These are phyloP conservation scores for Fusarium euwallaceae DNA, from an alignment of 2,329 filamentous ascomycete species.

Conservation along the genomic window DNA sequence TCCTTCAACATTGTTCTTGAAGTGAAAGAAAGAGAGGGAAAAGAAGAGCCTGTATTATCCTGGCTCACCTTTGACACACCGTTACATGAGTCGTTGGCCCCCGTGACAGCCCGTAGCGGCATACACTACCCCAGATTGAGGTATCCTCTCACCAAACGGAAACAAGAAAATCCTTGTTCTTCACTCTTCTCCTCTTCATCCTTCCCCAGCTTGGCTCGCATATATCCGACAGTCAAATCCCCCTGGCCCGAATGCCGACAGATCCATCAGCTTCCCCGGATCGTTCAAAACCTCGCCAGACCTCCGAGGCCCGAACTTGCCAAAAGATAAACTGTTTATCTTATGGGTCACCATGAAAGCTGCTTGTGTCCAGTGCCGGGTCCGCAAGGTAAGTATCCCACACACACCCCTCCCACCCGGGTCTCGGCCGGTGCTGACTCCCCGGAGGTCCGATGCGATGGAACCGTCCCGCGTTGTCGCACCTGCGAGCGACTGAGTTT, in stretches of 20 bases:
- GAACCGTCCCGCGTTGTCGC: conserved; percentile 42
- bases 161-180: not conserved
- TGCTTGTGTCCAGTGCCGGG: conserved; percentile 47
- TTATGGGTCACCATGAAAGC: conserved; percentile 41
- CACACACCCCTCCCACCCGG: conserved; percentile 15
- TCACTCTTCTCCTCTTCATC: not conserved
- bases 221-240: not conserved
- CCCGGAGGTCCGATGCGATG: conserved; percentile 48
- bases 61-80: not conserved
- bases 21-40: not conserved
- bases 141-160: not conserved
- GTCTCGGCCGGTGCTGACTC: conserved; percentile 44
- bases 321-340: not conserved
- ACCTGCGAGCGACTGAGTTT: conserved; percentile 46
- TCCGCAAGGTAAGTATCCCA: conserved; percentile 42
- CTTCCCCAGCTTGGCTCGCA: not conserved
- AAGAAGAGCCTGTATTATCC: not conserved
- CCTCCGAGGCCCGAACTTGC: conserved; percentile 1
- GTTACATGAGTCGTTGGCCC: conserved; percentile 8
- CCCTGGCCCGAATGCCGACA: conserved; percentile 2
- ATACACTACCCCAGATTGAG: conserved; percentile 13
- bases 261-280: not conserved
- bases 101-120: conserved; percentile 8
- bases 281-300: not conserved
- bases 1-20: not conserved